Base-by-base conservation (phyloP, 768 basidiomycete genomes). In the Boletus barrowsii region DNA sequence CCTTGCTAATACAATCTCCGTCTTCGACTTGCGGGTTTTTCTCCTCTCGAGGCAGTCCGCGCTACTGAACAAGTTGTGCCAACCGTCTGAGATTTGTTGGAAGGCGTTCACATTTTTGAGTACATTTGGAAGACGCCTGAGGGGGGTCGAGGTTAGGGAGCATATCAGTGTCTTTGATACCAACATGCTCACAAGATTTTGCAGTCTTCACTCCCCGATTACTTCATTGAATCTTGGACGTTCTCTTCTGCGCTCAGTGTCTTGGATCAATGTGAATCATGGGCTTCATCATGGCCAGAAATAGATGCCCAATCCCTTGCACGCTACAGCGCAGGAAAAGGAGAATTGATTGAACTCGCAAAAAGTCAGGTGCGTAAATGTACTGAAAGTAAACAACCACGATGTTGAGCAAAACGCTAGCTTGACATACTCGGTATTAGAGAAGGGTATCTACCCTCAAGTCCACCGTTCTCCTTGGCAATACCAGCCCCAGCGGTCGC, bases 21-120 rank as follows among this genome's bases (percentile, higher is more conserved):
- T 96, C 10, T 96, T 98, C 66, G 97, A 98, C 74, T 88, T 98
- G 62, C 83, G 95, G 46, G 81, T 86, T 62, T 99, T 97, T 68
- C 78, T 98, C 18, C 86, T 98, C 47, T 85, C 91, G 24, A 79
- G 91, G 17, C 94, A 97, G 70, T 92, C 91, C 51, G 74, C 76
- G 44, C 74, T 98, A 32, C 74, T 98, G 2, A 87, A 82, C 42
- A 83, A 81, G 60, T 68, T 90, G 63, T 83, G 84, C 1, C 78
- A 82, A 39, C 72, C 90, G 6, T 79, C 77, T 10, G 90, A 96
- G 54, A 78, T 93, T 10, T 83, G 86, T 42, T 78, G 76, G 57
- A 88, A 89, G 64, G 83, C 84, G 0, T 79, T 79, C 9, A 76
- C 79, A 48, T 98, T 98, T 69, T 76, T 99, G 26, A 81, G 80